Base-by-base conservation (phyloP, 192 early-diverging fungal species). In the Gaertneriomyces semiglobifer region DNA sequence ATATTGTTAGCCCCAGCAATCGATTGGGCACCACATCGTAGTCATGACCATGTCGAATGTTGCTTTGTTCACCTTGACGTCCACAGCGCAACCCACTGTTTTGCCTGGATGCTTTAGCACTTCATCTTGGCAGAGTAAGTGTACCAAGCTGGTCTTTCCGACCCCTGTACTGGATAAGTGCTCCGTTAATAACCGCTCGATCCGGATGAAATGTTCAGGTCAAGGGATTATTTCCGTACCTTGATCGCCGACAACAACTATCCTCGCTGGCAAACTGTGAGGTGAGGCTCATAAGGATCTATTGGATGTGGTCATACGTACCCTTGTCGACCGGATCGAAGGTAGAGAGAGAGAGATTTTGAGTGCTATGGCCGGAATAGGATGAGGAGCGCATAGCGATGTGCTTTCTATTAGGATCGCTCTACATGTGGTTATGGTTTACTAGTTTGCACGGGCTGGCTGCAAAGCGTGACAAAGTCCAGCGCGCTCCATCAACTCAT, bases 111-210 rank as follows among this genome's bases (percentile, higher is more conserved):
- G 4, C 53, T 62, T 45, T 10, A 81, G 64, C 41, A 67, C 64
- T 40, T 80, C 78, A 44, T 73, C 73, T 39, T 79, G 77, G 55
- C 83, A 83, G 8, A 84, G 69, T 14, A 79, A 69, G 53, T 84
- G 78, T 3, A 83, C 76, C 11, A 83, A 53, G n/a, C 76, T 79
- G 4, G 83, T 76, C 65, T 84, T 84, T 9, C 83, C 83, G 71
- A 73, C 65, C 41, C 65, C 71, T 73, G 14, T 14, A 43, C 12
- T 60, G 58, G 58, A 33, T 11, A 14, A n/a, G 12, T 25, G 45
- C 18, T 51, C 16, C 20, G 45, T 14, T 19, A 39, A n/a, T 14
- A 69, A 41, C 33, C 19, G 8, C 8, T 20, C 33, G 5, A 4
- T 9, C 11, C 5, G 8, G 18, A 20, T 65, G 38, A 46, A 47